phyloP scores from a whole-genome alignment of 2,329 filamentous ascomycete genomes.

The Nothopassalora personata region DNA sequence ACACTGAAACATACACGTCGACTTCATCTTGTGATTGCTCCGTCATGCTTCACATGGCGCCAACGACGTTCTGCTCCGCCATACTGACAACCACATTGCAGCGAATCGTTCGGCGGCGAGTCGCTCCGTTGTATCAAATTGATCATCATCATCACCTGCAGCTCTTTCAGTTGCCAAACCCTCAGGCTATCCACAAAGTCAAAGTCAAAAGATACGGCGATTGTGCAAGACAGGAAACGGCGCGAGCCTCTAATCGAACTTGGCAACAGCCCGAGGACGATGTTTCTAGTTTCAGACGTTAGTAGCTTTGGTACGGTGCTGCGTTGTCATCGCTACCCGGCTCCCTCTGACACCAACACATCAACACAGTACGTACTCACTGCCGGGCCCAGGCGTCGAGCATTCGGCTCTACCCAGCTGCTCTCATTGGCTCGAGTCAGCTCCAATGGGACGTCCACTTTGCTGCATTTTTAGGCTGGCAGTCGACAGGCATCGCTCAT shows the following conservation, averaged over 20 bases:
- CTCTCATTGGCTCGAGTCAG: slow-evolving; percentile 7
- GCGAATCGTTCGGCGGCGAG: background rate
- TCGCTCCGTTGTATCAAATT: background rate
- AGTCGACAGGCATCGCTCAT: slow-evolving; percentile 14
- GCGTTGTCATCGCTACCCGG: slow-evolving; percentile 4
- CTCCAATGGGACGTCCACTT: slow-evolving; percentile 10
- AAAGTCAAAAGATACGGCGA: background rate
- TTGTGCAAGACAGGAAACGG: background rate
- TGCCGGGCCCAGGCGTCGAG: background rate
- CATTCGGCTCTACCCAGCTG: slow-evolving; percentile 3
- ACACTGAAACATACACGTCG: background rate
- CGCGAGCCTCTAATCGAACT: background rate
- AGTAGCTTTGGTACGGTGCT: slow-evolving; percentile 1
- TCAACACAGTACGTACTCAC: background rate
- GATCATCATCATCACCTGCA: background rate
- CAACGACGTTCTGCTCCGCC: background rate
- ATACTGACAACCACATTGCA: background rate
- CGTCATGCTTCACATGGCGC: background rate
- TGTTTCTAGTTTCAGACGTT: background rate
- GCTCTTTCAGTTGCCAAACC: background rate
- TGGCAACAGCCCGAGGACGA: background rate
- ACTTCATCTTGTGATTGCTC: background rate
- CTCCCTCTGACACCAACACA: background rate
- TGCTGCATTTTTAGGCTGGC: slow-evolving; percentile 12
- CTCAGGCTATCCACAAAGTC: background rate